Evolutionary conservation across 23 red algal genomes (phyloP), one percentile per base, ranked within the genome.

Genomic region (Agarophyton chilense): DNA sequence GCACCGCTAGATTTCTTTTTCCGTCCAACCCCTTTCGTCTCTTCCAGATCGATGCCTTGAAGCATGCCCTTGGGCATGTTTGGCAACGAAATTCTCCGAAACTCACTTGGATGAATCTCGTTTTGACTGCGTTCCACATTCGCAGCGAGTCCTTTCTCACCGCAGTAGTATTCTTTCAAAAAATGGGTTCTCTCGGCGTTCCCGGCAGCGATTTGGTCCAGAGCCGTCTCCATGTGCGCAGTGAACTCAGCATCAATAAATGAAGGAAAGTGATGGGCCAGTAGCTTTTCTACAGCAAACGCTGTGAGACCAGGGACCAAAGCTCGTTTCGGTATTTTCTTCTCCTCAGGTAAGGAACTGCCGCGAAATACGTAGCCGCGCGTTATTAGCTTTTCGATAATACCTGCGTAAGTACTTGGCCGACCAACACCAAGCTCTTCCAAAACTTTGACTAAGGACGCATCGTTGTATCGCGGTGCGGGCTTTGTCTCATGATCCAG

Each of bases 351-450:
- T 33, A 88, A 72, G 21, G 54, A 61, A 35, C 52, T 52, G 12
- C 83, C 94, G 1, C 96, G 92, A 60, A 60, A 83, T 58, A 98
- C 64, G 61, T 98, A 98, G 5, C 85, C 87, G 31, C 96, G 62
- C 52, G 77, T 77, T 3, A 95, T 83, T 17, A 98, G 94, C 52
- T 90, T 98, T 80, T 98, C 96, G 73, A 98, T 90, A 54, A 95
- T 95, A 77, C 81, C 65, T 19, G 93, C 92, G 79, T 98, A 98
- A 17, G 96, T 98, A 72, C 93, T 95, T 39, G 96, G 96, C 24
- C 96, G 87, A 12, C 96, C 96, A 18, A 98, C 96, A 53, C 96
- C 96, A 76, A 87, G 65, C 39, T 86, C 65, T 60, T 98, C 96
- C 67, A 98, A 56, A 44, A 92, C 92, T 70, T 95, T 98, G 16